These are phyloP conservation scores for Xylaria venustula DNA, from an alignment of 495 filamentous ascomycete genomes.

Conservation along the genomic window DNA sequence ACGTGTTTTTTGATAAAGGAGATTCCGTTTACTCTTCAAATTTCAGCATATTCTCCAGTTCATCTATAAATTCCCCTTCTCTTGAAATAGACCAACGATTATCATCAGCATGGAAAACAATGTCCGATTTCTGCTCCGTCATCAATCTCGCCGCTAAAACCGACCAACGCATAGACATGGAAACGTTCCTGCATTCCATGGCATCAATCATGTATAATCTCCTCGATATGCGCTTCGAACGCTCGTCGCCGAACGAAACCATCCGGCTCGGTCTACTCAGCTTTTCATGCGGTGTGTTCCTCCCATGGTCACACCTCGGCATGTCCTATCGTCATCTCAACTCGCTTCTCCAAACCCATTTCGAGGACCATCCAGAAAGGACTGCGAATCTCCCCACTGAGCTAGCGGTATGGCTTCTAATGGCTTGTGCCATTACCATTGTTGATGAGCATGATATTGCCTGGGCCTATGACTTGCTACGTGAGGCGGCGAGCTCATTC, in stretches of 20 bases:
- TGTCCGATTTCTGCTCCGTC: conserved; percentile 34
- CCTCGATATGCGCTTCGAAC: conserved; percentile 28
- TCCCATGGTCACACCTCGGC: conserved; percentile 34
- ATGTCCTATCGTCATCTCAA: conserved; percentile 28
- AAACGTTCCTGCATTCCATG: conserved; percentile 36
- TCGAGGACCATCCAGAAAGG: background rate
- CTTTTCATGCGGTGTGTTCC: conserved; percentile 38
- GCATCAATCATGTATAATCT: conserved; percentile 44
- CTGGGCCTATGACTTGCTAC: background rate
- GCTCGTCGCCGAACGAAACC: conserved; percentile 30
- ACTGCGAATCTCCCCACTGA: background rate
- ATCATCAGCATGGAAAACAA: conserved; percentile 32
- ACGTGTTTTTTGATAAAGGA: background rate
- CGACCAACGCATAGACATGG: conserved; percentile 22
- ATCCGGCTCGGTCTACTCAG: conserved; percentile 41
- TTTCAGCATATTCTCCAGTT: conserved; percentile 12
- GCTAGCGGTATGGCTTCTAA: background rate
- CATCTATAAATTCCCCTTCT: too few relatives aligned
- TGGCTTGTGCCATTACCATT: background rate
- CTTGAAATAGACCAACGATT: too few relatives aligned
- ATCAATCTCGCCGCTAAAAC: conserved; percentile 34
- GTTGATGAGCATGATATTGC: background rate
- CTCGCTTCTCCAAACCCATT: background rate
- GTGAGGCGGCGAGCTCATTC: background rate
- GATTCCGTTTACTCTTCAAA: background rate